Evolutionary conservation across 129 eudicot genomes (phyloP).

Genomic region (Gnaphalium uliginosum): DNA sequence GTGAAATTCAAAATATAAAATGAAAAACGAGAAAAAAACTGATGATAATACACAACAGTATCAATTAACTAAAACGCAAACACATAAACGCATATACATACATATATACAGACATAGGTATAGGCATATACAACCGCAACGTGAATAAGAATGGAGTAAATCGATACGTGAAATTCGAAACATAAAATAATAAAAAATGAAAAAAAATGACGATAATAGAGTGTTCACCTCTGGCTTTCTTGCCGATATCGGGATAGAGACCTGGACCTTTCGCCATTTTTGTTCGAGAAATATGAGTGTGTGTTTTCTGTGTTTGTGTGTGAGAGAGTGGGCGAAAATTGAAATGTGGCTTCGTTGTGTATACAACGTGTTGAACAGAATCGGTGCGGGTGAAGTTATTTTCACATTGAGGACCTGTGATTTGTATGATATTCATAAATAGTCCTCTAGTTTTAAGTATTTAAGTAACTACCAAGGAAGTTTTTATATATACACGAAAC

Average conservation of each 20-base stretch:
- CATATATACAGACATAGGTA: neutral
- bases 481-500: too few species aligned
- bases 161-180: slow-evolving; percentile 1
- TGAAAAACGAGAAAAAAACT: too few species aligned
- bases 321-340: neutral
- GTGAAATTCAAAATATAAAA: neutral
- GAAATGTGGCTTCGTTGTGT: neutral
- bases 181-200: neutral
- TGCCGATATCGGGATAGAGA: slow-evolving; percentile 76
- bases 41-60: neutral
- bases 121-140: neutral
- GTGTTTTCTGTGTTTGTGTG: slow-evolving; percentile 6
- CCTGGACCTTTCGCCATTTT: slow-evolving; percentile 81
- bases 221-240: slow-evolving; percentile 64
- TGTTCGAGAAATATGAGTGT: slow-evolving; percentile 8
- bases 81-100: neutral
- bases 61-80: slow-evolving; percentile 8
- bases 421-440: neutral
- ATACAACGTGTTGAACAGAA: slow-evolving; percentile 18
- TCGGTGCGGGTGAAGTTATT: slow-evolving; percentile 20
- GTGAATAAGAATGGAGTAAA: neutral
- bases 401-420: slow-evolving; percentile 8
- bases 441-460: neutral
- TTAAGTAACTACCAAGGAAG: neutral
- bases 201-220: neutral